Evolutionary conservation across 192 early-diverging fungal genomes (phyloP).

Genomic region (Allomyces macrogynus): DNA sequence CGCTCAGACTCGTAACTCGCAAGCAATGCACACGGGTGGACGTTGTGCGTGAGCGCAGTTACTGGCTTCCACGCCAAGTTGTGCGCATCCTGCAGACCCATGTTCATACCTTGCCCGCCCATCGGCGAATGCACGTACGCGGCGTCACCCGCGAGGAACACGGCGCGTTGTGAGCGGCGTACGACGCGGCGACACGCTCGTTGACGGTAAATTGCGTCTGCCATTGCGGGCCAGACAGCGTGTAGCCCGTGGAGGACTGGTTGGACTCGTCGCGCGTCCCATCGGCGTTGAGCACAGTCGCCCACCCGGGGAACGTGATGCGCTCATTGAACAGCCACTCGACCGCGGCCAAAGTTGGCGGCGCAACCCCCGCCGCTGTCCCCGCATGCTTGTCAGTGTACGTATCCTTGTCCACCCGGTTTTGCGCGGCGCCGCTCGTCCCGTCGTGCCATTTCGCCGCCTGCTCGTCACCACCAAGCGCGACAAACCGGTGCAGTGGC

Average conservation of each 20-base stretch:
- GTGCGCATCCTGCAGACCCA: slow-evolving; percentile 18
- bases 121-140: slow-evolving; percentile 17
- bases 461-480: not conserved
- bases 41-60: slow-evolving; percentile 8
- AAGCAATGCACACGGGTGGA: not conserved
- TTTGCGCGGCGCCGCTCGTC: not conserved
- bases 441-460: not conserved
- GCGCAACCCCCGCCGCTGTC: not conserved
- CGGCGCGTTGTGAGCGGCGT: slow-evolving; percentile 2
- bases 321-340: not conserved
- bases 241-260: slow-evolving; percentile 2
- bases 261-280: not conserved
- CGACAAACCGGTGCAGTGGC: not conserved
- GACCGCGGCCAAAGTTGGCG: not conserved
- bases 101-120: slow-evolving; percentile 18
- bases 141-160: slow-evolving; percentile 23
- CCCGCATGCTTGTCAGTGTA: not conserved
- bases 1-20: not conserved
- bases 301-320: not conserved
- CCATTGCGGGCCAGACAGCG: slow-evolving; percentile 7
- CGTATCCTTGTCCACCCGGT: no score
- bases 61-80: slow-evolving; percentile 25
- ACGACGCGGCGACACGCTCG: slow-evolving; percentile 11
- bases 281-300: not conserved
- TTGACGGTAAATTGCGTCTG: slow-evolving; percentile 9